Conservation (phyloP, 768 basidiomycete genomes). For the Xerocomellus dryophilus region DNA sequence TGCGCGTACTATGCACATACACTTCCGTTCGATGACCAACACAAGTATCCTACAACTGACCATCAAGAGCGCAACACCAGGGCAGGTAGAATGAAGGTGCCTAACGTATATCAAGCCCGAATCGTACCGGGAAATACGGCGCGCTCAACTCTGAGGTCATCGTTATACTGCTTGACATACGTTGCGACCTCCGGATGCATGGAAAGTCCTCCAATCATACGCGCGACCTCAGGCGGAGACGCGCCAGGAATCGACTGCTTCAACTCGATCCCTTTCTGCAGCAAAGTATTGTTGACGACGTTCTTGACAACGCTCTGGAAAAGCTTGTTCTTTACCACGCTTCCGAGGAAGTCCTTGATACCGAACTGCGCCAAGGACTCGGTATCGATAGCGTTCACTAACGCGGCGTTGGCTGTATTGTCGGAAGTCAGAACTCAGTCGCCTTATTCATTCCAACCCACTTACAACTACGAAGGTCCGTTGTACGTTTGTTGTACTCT, state of each 20-base stretch:
- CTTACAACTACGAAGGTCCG: not conserved
- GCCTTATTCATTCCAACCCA: not conserved
- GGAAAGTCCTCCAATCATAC: not conserved
- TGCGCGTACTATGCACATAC: too few relatives aligned
- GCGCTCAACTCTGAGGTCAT: too few relatives aligned
- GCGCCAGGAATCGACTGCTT: not conserved
- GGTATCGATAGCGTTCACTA: not conserved
- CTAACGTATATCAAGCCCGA: too few relatives aligned
- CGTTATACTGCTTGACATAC: not conserved
- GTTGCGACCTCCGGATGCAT: not conserved
- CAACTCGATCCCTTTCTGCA: not conserved
- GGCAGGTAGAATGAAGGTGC: not conserved
- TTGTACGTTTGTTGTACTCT: not conserved
- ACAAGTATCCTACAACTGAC: not conserved
- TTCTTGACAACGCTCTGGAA: not conserved
- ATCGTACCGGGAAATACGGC: too few relatives aligned
- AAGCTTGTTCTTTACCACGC: not conserved
- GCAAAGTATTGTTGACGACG: not conserved
- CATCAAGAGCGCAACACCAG: not conserved
- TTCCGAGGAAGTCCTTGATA: not conserved
- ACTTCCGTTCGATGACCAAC: not conserved
- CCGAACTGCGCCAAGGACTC: not conserved
- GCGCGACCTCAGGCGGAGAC: not conserved
- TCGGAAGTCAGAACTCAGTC: not conserved
- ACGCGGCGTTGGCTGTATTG: not conserved